These are phyloP conservation scores for Dioscorea alata DNA, from an alignment of 106 monocot genomes.

Conservation along the genomic window DNA sequence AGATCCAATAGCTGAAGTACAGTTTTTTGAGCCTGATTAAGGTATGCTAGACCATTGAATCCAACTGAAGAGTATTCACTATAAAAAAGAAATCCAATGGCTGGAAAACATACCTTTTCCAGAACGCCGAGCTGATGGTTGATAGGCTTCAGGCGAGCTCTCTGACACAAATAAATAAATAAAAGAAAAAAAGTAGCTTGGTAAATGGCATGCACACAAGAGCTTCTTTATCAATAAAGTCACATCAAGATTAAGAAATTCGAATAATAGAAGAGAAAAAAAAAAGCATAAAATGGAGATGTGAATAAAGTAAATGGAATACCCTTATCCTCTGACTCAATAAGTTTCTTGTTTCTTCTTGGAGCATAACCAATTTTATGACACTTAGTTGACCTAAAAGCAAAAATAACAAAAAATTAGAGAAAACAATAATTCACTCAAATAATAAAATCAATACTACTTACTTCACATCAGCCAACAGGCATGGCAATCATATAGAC, in stretches of 20 bases:
- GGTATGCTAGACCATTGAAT: no score
- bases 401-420: not conserved
- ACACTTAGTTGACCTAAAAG: slow-evolving; percentile 54
- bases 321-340: slow-evolving; percentile 17
- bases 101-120: slow-evolving; percentile 7
- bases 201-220: not conserved
- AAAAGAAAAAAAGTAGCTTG: not conserved
- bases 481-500: not conserved
- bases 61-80: not conserved
- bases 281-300: not conserved
- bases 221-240: not conserved
- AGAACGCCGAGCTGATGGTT: not conserved
- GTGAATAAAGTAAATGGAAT: no score
- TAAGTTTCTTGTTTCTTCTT: slow-evolving; percentile 24
- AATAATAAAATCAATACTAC: slow-evolving; percentile 2
- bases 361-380: slow-evolving; percentile 80
- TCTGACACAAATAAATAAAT: slow-evolving; percentile 15
- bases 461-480: not conserved
- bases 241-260: not conserved
- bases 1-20: slow-evolving; percentile 4
- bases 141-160: slow-evolving; percentile 21
- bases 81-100: not conserved
- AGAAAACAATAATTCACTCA: not conserved
- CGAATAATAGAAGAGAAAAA: not conserved
- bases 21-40: slow-evolving; percentile 9